These are phyloP conservation scores for Albugo laibachii DNA, from an alignment of 352 stramenopile genomes.

Conservation along the genomic window DNA sequence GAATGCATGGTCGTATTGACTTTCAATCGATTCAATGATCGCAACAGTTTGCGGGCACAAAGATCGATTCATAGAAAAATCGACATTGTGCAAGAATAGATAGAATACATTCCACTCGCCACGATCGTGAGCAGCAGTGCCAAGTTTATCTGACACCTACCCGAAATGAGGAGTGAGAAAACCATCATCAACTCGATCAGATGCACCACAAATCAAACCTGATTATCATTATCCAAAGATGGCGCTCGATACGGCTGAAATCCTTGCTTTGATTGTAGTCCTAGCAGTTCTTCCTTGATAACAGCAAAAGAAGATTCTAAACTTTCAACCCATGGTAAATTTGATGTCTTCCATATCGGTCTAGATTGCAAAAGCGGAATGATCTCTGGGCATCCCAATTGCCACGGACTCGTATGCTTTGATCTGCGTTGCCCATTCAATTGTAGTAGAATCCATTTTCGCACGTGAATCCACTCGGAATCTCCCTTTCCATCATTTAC, in stretches of 20 bases:
- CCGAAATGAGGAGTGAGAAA: neutral
- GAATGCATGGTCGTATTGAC: constrained; percentile 69
- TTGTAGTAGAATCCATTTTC: constrained; percentile 46
- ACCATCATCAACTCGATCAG: neutral
- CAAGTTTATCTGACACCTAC: constrained; percentile 45
- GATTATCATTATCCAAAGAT: constrained; percentile 28
- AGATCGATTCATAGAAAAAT: constrained; percentile 44
- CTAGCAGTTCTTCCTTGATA: constrained; percentile 43
- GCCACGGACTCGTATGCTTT: constrained; percentile 19
- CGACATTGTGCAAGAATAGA: constrained; percentile 69
- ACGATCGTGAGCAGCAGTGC: constrained; percentile 48
- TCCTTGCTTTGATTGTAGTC: constrained; percentile 15
- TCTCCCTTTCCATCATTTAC: constrained; percentile 9
- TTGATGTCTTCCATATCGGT: constrained; percentile 25
- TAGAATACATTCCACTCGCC: constrained; percentile 83
- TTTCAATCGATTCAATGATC: constrained; percentile 32
- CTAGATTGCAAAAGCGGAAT: constrained; percentile 21
- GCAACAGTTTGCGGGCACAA: constrained; percentile 38
- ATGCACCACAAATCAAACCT: neutral
- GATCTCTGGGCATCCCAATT: constrained; percentile 42
- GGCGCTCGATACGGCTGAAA: constrained; percentile 70
- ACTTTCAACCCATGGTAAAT: constrained; percentile 21
- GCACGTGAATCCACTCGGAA: constrained; percentile 18
- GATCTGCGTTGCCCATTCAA: constrained; percentile 24
- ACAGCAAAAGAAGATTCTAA: constrained; percentile 28